phyloP scores from a whole-genome alignment of 768 basidiomycete genomes.

The Boletus pseudo-olivaceus region DNA sequence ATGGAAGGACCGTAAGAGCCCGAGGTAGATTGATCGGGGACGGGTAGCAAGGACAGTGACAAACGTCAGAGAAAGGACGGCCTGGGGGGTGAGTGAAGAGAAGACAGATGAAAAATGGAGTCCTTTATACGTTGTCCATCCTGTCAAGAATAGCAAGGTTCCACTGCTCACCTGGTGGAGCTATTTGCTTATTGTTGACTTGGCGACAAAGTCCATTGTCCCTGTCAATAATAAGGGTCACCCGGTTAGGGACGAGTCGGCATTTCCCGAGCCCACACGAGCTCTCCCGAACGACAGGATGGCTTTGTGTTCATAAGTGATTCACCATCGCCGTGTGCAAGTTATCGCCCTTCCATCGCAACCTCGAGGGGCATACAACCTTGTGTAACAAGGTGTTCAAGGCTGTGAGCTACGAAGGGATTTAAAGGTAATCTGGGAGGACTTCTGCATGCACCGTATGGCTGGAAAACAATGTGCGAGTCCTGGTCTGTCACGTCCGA shows the following conservation, averaged over 20 bases:
- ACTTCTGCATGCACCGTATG: no score
- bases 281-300: no score
- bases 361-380: no score
- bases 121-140: not conserved
- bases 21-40: not conserved
- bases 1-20: not conserved
- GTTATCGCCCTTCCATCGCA: no score
- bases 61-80: not conserved
- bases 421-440: no score
- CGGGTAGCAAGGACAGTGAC: not conserved
- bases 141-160: not conserved
- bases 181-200: not conserved
- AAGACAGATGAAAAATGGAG: not conserved
- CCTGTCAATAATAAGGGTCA: not conserved
- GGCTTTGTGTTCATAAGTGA: no score
- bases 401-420: no score
- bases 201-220: not conserved
- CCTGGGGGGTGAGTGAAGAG: not conserved
- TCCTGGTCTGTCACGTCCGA: no score
- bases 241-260: not conserved
- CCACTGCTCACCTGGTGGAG: not conserved
- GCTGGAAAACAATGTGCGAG: no score
- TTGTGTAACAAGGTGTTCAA: no score
- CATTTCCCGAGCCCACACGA: not conserved
- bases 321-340: no score